A percentile compares a stretch with the other conserved stretches of the same genome.
Evolutionary conservation across 1,284 basidiomycete genomes (phyloP).

Genomic region (Tylopilus orsonianus): DNA sequence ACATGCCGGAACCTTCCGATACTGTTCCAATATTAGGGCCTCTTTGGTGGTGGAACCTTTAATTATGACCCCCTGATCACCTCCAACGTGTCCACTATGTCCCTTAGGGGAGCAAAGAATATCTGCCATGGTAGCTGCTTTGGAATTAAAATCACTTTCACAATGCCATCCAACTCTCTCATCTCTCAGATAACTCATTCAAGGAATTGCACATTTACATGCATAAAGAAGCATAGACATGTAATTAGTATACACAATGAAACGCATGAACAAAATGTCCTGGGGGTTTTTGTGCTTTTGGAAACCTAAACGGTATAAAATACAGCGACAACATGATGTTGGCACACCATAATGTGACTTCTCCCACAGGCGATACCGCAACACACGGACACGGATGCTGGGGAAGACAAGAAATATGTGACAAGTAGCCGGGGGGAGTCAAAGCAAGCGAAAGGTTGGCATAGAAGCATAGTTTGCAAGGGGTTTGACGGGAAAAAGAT

Average conservation of each 20-base stretch:
- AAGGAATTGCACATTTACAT: neutral
- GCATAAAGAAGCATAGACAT: conserved; percentile 19
- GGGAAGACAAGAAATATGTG: conserved; percentile 20
- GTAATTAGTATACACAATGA: conserved; percentile 18
- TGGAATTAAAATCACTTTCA: too few species aligned
- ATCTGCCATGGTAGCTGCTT: too few species aligned
- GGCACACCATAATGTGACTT: conserved; percentile 27
- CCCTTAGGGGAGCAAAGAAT: too few species aligned
- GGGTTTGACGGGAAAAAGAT: conserved; percentile 2
- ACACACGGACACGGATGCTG: neutral
- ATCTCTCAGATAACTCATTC: neutral
- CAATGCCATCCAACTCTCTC: too few species aligned
- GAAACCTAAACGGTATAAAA: conserved; percentile 19
- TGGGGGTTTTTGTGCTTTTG: conserved; percentile 8
- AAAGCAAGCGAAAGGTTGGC: conserved; percentile 15
- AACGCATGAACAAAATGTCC: conserved; percentile 32
- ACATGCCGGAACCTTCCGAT: conserved; percentile 23
- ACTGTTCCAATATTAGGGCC: too few species aligned
- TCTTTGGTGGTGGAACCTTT: too few species aligned
- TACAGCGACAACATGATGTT: conserved; percentile 31
- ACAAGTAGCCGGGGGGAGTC: conserved; percentile 13
- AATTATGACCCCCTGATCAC: too few species aligned
- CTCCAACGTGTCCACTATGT: too few species aligned
- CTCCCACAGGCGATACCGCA: conserved; percentile 11
- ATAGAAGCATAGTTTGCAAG: conserved; percentile 19